Percentiles rank a stretch among this genome's conserved stretches.
phyloP scores from a whole-genome alignment of 2,329 filamentous ascomycete species.

The Botryosphaeria dothidea region DNA sequence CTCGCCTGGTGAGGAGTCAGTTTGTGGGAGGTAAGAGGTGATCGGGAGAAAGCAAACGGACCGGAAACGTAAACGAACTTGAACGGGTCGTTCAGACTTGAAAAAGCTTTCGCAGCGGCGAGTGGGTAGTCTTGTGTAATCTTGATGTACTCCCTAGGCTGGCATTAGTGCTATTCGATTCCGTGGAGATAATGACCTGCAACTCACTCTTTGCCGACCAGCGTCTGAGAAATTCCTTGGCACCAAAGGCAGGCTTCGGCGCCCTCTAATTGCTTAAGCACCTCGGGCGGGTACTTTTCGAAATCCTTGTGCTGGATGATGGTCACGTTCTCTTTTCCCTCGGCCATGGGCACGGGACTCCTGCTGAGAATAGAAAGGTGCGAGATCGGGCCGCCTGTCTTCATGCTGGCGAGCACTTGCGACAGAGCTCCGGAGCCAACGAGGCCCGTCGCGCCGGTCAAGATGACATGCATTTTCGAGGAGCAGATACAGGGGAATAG shows the following conservation, averaged over 20 bases:
- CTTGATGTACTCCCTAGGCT: constrained; percentile 59
- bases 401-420: constrained; percentile 34
- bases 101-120: constrained; percentile 63
- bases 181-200: neutral
- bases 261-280: constrained; percentile 62
- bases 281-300: constrained; percentile 55
- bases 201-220: constrained; percentile 60
- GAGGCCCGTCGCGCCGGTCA: constrained; percentile 48
- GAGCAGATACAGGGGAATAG: neutral
- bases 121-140: constrained; percentile 70
- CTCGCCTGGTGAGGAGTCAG: constrained; percentile 41
- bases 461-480: constrained; percentile 41
- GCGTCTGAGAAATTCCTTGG: constrained; percentile 63
- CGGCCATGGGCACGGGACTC: constrained; percentile 63
- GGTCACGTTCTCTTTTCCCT: constrained; percentile 57
- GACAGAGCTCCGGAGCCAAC: constrained; percentile 42
- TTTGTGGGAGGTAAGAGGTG: too few relatives aligned
- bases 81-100: constrained; percentile 56
- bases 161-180: neutral
- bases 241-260: constrained; percentile 75
- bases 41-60: neutral
- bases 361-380: constrained; percentile 70
- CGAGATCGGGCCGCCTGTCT: constrained; percentile 42
- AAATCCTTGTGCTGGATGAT: constrained; percentile 72
- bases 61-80: constrained; percentile 70